phyloP scores from a whole-genome alignment of 257 asterid genomes.

The Lycium barbarum region DNA sequence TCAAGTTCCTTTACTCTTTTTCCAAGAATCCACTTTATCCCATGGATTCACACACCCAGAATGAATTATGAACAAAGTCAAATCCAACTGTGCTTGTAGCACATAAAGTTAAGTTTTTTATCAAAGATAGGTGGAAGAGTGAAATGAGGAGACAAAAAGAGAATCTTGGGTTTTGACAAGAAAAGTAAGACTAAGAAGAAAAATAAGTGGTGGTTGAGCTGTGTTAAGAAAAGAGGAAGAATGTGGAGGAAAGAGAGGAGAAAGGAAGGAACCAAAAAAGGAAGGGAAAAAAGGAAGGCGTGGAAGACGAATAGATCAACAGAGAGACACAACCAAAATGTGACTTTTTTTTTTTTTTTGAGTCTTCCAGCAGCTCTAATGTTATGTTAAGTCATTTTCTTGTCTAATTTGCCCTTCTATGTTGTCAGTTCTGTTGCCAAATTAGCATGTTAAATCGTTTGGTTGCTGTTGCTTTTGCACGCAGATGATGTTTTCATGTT shows the following conservation, averaged over 20 bases:
- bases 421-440: not conserved
- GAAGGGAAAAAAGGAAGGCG: not conserved
- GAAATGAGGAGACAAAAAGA: constrained; percentile 18
- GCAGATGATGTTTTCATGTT: not conserved
- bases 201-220: constrained; percentile 32
- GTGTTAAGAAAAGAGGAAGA: not conserved
- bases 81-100: not conserved
- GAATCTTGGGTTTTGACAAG: constrained; percentile 36
- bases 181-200: constrained; percentile 20
- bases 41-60: not conserved
- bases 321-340: not conserved
- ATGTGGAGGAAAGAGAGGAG: not conserved
- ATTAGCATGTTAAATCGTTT: not conserved
- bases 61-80: not conserved
- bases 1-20: not conserved
- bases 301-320: not conserved
- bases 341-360: not conserved
- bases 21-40: constrained; percentile 21
- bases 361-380: not conserved
- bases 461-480: not conserved
- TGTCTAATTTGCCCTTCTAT: not conserved
- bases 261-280: not conserved
- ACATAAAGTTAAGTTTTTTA: not conserved
- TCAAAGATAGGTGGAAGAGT: not conserved
- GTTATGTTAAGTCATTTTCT: not conserved